A percentile compares a stretch with the other conserved stretches of the same genome.
Evolutionary conservation across 2,329 filamentous ascomycete genomes (phyloP).

Genomic region (Colletotrichum cordylinicola): DNA sequence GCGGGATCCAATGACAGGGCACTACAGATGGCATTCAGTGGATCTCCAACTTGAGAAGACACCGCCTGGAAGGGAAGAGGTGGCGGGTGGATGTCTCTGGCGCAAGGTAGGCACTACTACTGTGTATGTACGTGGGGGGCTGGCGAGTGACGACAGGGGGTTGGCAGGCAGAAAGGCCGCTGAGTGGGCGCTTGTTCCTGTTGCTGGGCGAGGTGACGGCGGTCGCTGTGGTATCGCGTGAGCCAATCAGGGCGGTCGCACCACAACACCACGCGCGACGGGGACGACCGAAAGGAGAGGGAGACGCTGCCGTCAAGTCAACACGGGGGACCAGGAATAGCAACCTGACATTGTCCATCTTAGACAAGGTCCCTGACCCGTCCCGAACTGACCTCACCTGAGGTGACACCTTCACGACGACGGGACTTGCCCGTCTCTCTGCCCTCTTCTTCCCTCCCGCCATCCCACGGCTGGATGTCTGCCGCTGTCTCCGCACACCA

Average conservation of each 20-base stretch:
- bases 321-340: background rate
- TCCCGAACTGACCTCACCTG: background rate
- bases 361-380: background rate
- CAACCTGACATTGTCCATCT: background rate
- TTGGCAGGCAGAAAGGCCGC: background rate
- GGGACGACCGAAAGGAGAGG: background rate
- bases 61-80: background rate
- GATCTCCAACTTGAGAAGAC: background rate
- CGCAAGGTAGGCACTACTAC: background rate
- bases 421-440: background rate
- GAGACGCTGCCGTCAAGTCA: background rate
- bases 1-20: constrained; percentile 1
- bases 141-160: constrained; percentile 1
- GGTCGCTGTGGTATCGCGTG: constrained; percentile 2
- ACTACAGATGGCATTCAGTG: background rate
- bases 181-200: constrained; percentile 16
- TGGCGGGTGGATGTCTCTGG: constrained; percentile 9
- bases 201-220: constrained; percentile 17
- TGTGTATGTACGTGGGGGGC: background rate
- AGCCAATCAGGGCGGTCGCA: constrained; percentile 15
- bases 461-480: constrained; percentile 6
- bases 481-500: background rate
- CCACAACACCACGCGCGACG: constrained; percentile 7
- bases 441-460: background rate
- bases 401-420: constrained; percentile 16